Conservation (phyloP, 1,284 basidiomycete genomes). For the Sanghuangporus weigelae region DNA sequence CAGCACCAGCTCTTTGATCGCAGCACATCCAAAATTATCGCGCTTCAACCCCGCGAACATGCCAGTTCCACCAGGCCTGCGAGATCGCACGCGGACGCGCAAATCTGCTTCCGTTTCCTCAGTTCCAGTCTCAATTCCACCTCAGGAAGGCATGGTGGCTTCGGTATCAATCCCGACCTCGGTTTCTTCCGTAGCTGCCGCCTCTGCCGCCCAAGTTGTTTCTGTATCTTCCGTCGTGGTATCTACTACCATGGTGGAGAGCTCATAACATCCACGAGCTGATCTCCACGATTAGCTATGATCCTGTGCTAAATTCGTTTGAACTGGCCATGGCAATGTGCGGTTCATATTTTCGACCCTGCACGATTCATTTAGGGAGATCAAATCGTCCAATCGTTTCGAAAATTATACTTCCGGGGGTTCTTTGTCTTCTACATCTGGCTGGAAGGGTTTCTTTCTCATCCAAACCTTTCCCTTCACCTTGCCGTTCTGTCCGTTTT, state of each 20-base stretch:
- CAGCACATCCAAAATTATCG: slow-evolving; percentile 11
- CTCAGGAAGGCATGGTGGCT: background rate
- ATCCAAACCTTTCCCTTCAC: background rate
- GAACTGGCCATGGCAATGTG: background rate
- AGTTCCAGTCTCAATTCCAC: background rate
- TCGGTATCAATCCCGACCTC: background rate
- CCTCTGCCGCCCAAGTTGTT: no score
- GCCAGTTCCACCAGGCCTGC: slow-evolving; percentile 14
- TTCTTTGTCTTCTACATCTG: background rate
- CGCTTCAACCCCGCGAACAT: slow-evolving; percentile 11
- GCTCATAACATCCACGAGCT: background rate
- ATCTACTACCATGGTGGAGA: background rate
- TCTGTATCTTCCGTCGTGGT: background rate
- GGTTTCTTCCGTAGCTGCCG: background rate
- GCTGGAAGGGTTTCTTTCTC: background rate
- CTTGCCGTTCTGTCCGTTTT: background rate
- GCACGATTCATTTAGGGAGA: background rate
- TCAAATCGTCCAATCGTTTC: background rate
- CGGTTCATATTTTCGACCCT: background rate
- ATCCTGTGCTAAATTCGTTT: background rate
- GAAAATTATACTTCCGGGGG: background rate
- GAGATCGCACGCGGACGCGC: slow-evolving; percentile 1
- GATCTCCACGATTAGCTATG: background rate
- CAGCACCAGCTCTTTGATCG: background rate
- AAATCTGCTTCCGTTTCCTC: slow-evolving; percentile 1